Conservation (phyloP, 192 early-diverging fungal species). For the Coemansia sp. region DNA sequence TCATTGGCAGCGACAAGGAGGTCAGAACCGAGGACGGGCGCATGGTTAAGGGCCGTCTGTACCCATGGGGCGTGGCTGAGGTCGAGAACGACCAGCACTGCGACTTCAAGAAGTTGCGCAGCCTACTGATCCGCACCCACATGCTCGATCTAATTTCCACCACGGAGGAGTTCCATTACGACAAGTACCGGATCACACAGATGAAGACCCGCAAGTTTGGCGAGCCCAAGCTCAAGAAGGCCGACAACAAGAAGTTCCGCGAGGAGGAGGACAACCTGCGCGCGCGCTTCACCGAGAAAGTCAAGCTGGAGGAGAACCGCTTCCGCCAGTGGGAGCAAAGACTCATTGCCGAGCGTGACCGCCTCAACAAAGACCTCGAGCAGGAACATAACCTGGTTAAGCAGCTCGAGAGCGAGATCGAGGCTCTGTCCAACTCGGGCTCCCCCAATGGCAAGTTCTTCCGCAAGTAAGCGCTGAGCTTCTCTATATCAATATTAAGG, state of each 20-base stretch:
- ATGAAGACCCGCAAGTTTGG: slow-evolving; percentile 89
- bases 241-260: slow-evolving; percentile 92
- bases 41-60: slow-evolving; percentile 91
- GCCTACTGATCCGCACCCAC: slow-evolving; percentile 94
- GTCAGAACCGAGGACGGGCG: slow-evolving; percentile 80
- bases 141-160: slow-evolving; percentile 94
- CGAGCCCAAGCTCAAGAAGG: slow-evolving; percentile 76
- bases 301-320: slow-evolving; percentile 92
- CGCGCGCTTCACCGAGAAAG: slow-evolving; percentile 97
- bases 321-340: slow-evolving; percentile 99
- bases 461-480: slow-evolving; percentile 39
- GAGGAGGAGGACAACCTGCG: slow-evolving; percentile 95
- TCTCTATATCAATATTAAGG: too few species aligned
- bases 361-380: slow-evolving; percentile 98
- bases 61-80: slow-evolving; percentile 98
- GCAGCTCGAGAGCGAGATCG: slow-evolving; percentile 80
- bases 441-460: slow-evolving; percentile 55
- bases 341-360: slow-evolving; percentile 93
- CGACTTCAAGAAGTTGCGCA: slow-evolving; percentile 96
- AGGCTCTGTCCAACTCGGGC: slow-evolving; percentile 47
- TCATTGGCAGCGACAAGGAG: slow-evolving; percentile 89
- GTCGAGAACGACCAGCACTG: slow-evolving; percentile 99
- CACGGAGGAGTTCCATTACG: slow-evolving; percentile 95
- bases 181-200: slow-evolving; percentile 82
- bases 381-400: slow-evolving; percentile 92